Evolutionary conservation across 257 asterid species (phyloP).

Genomic region (Ballota nigra): DNA sequence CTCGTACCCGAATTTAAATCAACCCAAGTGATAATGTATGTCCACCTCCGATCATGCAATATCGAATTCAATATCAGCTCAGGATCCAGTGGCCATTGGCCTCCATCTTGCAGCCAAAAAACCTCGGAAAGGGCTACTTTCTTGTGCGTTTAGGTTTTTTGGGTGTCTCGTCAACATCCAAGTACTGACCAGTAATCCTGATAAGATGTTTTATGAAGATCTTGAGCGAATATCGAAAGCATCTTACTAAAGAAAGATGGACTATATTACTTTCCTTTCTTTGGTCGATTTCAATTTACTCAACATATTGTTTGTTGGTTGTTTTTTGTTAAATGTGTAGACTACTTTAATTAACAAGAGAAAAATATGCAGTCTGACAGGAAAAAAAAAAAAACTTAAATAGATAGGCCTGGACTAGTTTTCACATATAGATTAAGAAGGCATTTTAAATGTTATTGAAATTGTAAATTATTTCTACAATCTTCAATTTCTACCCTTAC

Average conservation of each 20-base stretch:
- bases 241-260: neutral
- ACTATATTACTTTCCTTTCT: neutral
- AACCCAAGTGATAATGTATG: neutral
- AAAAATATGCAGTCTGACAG: neutral
- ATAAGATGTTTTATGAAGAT: neutral
- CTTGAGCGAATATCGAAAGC: neutral
- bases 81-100: neutral
- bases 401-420: no score
- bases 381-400: no score
- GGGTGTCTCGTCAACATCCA: constrained; percentile 41
- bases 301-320: neutral
- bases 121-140: neutral
- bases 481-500: no score
- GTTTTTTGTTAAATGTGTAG: neutral
- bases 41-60: neutral
- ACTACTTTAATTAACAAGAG: neutral
- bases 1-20: neutral
- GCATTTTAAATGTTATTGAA: no score
- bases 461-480: no score
- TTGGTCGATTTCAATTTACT: neutral
- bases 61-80: neutral
- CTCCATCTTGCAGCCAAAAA: neutral
- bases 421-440: no score
- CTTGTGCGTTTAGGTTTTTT: neutral
- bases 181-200: constrained; percentile 79